Evolutionary conservation across 208 protist species (phyloP).

Genomic region (Strigomonas culicis): DNA sequence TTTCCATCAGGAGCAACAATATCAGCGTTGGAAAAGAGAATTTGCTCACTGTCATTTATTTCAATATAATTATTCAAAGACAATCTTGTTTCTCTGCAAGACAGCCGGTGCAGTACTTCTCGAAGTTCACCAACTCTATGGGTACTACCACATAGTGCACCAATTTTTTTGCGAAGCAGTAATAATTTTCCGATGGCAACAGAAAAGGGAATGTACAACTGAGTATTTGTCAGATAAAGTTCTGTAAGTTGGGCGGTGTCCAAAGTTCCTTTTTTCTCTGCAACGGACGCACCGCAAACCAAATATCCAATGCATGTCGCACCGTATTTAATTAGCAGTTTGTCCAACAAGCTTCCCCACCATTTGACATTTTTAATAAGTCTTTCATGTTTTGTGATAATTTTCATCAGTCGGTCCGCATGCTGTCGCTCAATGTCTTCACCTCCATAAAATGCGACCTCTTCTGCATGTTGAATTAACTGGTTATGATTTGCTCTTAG

Average conservation of each 20-base stretch:
- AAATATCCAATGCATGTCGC: conserved; percentile 64
- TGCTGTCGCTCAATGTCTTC: conserved; percentile 77
- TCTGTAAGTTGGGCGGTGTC: conserved; percentile 50
- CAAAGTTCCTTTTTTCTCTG: conserved; percentile 26
- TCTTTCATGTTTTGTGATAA: conserved; percentile 57
- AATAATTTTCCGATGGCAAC: conserved; percentile 66
- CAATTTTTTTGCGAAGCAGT: conserved; percentile 72
- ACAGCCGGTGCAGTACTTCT: conserved; percentile 38
- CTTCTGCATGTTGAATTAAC: conserved; percentile 82
- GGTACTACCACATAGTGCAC: conserved; percentile 63
- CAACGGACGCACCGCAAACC: conserved; percentile 64
- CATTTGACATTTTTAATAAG: conserved; percentile 77
- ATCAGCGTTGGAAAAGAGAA: conserved; percentile 48
- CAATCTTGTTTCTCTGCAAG: background rate
- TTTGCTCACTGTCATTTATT: conserved; percentile 20
- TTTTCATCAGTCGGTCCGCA: conserved; percentile 56
- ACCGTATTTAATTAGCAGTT: conserved; percentile 75
- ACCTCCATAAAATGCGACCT: conserved; percentile 90
- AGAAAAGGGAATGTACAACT: conserved; percentile 79
- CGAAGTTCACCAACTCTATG: conserved; percentile 80
- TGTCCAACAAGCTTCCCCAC: conserved; percentile 49
- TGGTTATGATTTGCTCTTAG: conserved; percentile 76
- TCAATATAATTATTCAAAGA: conserved; percentile 16
- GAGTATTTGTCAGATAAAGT: conserved; percentile 58
- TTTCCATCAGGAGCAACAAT: conserved; percentile 49